A percentile compares a stretch with the other conserved stretches of the same genome.
Evolutionary conservation across 2,329 filamentous ascomycete species (phyloP).

Genomic region (Hymenoscyphus linearis): DNA sequence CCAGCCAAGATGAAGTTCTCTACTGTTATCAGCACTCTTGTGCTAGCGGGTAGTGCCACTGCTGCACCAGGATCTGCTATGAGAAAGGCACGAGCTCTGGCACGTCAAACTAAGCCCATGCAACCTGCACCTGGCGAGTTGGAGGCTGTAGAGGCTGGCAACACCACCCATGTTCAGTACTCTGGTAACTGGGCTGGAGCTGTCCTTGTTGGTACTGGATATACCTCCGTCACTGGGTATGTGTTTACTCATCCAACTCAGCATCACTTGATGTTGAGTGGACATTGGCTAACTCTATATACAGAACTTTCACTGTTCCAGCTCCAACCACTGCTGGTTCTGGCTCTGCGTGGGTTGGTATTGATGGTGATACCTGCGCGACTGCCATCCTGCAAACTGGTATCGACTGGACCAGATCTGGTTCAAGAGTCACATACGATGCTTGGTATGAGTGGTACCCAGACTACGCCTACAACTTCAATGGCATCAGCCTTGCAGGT

Average conservation of each 20-base stretch:
- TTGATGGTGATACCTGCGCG: conserved; percentile 53
- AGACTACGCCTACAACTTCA: conserved; percentile 49
- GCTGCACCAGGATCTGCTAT: conserved; percentile 41
- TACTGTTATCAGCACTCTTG: conserved; percentile 32
- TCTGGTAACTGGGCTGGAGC: conserved; percentile 56
- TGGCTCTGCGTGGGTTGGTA: conserved; percentile 54
- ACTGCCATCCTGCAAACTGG: conserved; percentile 53
- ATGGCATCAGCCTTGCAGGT: not conserved
- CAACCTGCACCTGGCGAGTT: conserved; percentile 21
- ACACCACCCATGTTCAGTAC: conserved; percentile 43
- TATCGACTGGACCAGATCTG: conserved; percentile 48
- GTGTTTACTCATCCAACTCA: not conserved
- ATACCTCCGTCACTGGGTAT: conserved; percentile 43
- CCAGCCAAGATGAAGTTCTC: conserved; percentile 45
- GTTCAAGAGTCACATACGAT: conserved; percentile 41
- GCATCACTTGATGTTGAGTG: not conserved
- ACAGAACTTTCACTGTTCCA: conserved; percentile 46
- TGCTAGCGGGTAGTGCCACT: conserved; percentile 38
- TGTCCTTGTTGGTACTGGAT: conserved; percentile 45
- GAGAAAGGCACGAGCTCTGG: conserved; percentile 29
- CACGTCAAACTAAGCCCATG: conserved; percentile 25
- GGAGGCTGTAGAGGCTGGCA: conserved; percentile 31
- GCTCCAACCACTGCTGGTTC: conserved; percentile 41
- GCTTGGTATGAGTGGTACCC: conserved; percentile 61
- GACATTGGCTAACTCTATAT: not conserved